These are phyloP conservation scores for Skeletonema marinoi DNA, from an alignment of 108 stramenopile species.

Conservation along the genomic window DNA sequence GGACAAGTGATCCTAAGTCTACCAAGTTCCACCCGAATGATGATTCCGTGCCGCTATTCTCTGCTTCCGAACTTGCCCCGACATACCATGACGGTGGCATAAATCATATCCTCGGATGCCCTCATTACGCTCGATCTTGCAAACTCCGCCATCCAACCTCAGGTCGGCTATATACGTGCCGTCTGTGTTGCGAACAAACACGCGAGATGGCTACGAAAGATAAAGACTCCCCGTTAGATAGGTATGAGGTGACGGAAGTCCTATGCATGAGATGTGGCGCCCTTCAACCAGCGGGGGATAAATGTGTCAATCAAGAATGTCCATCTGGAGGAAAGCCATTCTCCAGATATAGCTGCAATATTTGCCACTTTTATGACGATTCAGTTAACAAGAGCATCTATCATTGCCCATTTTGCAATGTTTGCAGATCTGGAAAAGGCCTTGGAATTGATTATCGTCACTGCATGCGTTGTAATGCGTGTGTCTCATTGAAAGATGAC, in stretches of 20 bases:
- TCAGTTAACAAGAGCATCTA: constrained; percentile 71
- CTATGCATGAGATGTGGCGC: constrained; percentile 90
- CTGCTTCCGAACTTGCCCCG: constrained; percentile 81
- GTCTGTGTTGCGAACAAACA: constrained; percentile 92
- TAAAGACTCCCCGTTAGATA: constrained; percentile 82
- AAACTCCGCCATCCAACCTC: constrained; percentile 90
- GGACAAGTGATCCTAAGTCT: constrained; percentile 53
- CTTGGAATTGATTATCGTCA: constrained; percentile 95
- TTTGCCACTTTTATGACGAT: constrained; percentile 92
- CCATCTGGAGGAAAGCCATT: constrained; percentile 68
- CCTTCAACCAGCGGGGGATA: constrained; percentile 83
- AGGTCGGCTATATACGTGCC: constrained; percentile 89
- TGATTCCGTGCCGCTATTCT: constrained; percentile 63
- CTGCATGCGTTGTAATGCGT: constrained; percentile 98
- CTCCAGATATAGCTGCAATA: constrained; percentile 84
- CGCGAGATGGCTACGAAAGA: constrained; percentile 75
- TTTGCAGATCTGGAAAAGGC: constrained; percentile 89
- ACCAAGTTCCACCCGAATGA: constrained; percentile 36
- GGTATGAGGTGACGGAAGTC: constrained; percentile 87
- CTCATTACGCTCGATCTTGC: constrained; percentile 88
- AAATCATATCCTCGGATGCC: constrained; percentile 82
- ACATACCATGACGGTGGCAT: constrained; percentile 82
- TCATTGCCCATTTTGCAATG: constrained; percentile 97
- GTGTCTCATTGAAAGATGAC: constrained; percentile 81
- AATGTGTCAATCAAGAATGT: constrained; percentile 76